Conservation (phyloP, 345 rosid genomes). For the Brassica napus region Da-Ae NC_063446.1:57174001-57174500, state of each 20-base stretch:
- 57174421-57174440: neutral
- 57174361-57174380: slow-evolving; percentile 95
- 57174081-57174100: slow-evolving; percentile 32
- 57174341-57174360: slow-evolving; percentile 93
- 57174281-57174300: slow-evolving; percentile 87
- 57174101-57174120: slow-evolving; percentile 52
- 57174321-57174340: slow-evolving; percentile 97
- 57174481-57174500: neutral
- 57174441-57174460: neutral
- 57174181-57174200: slow-evolving; percentile 47
- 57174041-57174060: slow-evolving; percentile 91
- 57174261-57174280: slow-evolving; percentile 67
- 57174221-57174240: slow-evolving; percentile 52
- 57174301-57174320: slow-evolving; percentile 97
- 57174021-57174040: slow-evolving; percentile 99
- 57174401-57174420: slow-evolving; percentile 35
- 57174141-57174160: no score
- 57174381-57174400: slow-evolving; percentile 90
- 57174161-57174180: slow-evolving; percentile 67
- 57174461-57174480: neutral
- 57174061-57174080: slow-evolving; percentile 58
- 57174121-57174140: slow-evolving; percentile 34
- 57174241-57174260: slow-evolving; percentile 58
- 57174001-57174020: slow-evolving; percentile 89
- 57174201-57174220: slow-evolving; percentile 41